phyloP scores from a whole-genome alignment of 1,284 basidiomycete genomes.

The Ustilago lituana region DNA sequence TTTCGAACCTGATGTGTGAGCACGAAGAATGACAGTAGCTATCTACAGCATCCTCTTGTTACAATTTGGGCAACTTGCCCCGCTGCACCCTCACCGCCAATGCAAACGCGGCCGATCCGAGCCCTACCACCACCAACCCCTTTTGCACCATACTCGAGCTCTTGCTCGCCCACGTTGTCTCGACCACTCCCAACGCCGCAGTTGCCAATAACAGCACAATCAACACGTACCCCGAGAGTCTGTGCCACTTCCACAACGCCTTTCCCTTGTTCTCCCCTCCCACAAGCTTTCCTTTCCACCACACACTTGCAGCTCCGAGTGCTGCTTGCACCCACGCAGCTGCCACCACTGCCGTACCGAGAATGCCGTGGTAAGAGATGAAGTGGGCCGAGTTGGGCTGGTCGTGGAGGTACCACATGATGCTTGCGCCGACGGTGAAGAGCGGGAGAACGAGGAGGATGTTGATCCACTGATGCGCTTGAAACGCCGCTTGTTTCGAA shows the following conservation, averaged over 20 bases:
- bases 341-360: slow-evolving; percentile 38
- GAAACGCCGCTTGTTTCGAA: slow-evolving; percentile 37
- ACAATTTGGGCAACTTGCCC: slow-evolving; percentile 45
- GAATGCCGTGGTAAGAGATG: slow-evolving; percentile 53
- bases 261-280: slow-evolving; percentile 48
- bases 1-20: too few species aligned
- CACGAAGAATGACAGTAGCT: too few species aligned
- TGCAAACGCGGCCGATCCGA: slow-evolving; percentile 6
- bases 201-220: slow-evolving; percentile 44
- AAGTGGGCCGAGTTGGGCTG: slow-evolving; percentile 44
- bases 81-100: slow-evolving; percentile 22
- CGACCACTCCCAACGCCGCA: slow-evolving; percentile 32
- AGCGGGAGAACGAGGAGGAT: slow-evolving; percentile 47
- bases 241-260: slow-evolving; percentile 49
- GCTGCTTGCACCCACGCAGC: slow-evolving; percentile 55
- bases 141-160: slow-evolving; percentile 17
- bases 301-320: slow-evolving; percentile 51
- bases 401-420: slow-evolving; percentile 62
- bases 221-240: slow-evolving; percentile 50
- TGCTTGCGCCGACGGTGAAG: slow-evolving; percentile 51
- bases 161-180: slow-evolving; percentile 47
- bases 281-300: slow-evolving; percentile 43
- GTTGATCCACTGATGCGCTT: slow-evolving; percentile 45
- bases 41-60: too few species aligned
- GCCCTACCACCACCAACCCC: slow-evolving; percentile 1